Evolutionary conservation across 2,329 filamentous ascomycete genomes (phyloP).

Genomic region (Microcyclosporella mali): DNA sequence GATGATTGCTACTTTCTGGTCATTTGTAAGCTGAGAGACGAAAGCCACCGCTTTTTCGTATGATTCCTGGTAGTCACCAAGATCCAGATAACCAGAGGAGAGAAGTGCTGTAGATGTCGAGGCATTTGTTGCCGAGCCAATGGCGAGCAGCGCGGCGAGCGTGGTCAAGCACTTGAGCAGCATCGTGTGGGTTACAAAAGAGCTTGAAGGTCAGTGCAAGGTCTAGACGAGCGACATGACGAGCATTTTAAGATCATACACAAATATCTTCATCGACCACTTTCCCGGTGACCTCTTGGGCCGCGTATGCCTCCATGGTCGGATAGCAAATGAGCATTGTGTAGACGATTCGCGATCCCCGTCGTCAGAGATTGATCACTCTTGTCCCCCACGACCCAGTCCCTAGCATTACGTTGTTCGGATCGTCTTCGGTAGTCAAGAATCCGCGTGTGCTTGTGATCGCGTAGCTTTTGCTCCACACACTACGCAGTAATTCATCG

Average conservation of each 20-base stretch:
- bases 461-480: no score
- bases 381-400: no score
- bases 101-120: slow-evolving; percentile 9
- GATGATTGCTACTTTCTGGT: slow-evolving; percentile 15
- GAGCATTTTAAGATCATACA: no score
- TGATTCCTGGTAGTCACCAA: slow-evolving; percentile 12
- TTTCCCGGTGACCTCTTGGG: neutral
- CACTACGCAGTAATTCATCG: no score
- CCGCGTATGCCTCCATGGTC: slow-evolving; percentile 1
- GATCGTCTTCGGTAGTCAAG: no score
- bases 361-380: no score
- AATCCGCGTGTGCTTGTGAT: no score
- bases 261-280: no score
- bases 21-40: slow-evolving; percentile 10
- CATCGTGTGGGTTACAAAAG: neutral
- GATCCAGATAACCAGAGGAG: slow-evolving; percentile 12
- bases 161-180: neutral
- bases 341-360: no score
- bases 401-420: no score
- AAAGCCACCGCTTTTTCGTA: slow-evolving; percentile 13
- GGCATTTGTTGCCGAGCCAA: slow-evolving; percentile 1
- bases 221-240: neutral
- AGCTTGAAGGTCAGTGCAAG: neutral
- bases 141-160: slow-evolving; percentile 6
- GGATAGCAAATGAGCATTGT: no score